Conservation (phyloP, 805 yeast genomes). For the Saturnispora dispora region DNA sequence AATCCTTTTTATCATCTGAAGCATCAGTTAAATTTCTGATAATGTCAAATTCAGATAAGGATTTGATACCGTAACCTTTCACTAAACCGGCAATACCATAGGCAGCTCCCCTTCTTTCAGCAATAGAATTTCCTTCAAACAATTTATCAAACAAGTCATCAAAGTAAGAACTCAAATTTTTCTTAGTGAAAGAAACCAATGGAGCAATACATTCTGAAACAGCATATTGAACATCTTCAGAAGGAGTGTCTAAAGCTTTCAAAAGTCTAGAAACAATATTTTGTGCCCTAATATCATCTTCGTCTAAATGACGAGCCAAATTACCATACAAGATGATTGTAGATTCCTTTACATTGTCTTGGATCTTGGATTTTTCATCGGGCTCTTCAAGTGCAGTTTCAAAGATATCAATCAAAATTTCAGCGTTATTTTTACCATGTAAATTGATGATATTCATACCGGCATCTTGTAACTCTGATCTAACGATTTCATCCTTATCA, state of each 20-base stretch:
- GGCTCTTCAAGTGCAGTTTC: conserved; percentile 53
- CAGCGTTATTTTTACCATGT: conserved; percentile 63
- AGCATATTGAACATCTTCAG: conserved; percentile 84
- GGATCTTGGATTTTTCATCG: conserved; percentile 37
- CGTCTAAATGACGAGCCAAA: conserved; percentile 72
- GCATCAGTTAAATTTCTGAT: conserved; percentile 71
- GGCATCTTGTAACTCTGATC: conserved; percentile 83
- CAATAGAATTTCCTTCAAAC: conserved; percentile 39
- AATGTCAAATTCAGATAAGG: conserved; percentile 68
- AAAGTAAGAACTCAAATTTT: conserved; percentile 44
- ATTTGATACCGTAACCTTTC: conserved; percentile 78
- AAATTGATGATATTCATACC: conserved; percentile 62
- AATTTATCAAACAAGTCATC: conserved; percentile 52
- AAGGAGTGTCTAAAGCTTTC: conserved; percentile 72
- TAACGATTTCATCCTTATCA: conserved; percentile 62
- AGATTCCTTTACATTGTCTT: conserved; percentile 64
- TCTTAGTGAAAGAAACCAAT: conserved; percentile 50
- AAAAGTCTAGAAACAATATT: conserved; percentile 61
- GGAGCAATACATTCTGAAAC: conserved; percentile 83
- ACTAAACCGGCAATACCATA: conserved; percentile 92
- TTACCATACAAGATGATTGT: conserved; percentile 86
- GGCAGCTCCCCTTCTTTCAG: conserved; percentile 85
- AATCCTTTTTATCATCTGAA: conserved; percentile 75
- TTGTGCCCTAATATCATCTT: conserved; percentile 56
- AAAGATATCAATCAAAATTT: conserved; percentile 69